Evolutionary conservation across 352 stramenopile species (phyloP).

Genomic region (Globisporangium okanoganense): DNA sequence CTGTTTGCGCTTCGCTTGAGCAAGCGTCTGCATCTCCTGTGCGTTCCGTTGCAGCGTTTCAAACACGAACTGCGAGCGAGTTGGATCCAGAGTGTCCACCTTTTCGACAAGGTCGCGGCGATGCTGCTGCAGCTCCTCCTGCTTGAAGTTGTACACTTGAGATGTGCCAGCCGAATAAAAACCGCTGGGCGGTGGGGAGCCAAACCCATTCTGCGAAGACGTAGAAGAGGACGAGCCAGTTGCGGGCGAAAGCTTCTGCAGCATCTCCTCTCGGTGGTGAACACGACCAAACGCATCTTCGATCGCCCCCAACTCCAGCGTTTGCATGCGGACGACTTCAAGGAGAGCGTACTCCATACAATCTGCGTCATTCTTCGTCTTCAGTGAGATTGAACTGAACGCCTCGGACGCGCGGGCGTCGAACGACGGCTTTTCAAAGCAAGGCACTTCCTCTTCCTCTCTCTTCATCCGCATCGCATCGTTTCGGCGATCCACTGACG

Average conservation of each 20-base stretch:
- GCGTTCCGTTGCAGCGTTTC: conserved; percentile 64
- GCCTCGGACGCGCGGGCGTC: conserved; percentile 65
- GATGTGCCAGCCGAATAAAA: conserved; percentile 17
- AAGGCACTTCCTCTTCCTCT: conserved; percentile 46
- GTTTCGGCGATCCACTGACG: conserved; percentile 25
- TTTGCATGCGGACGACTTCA: conserved; percentile 81
- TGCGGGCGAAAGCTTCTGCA: conserved; percentile 19
- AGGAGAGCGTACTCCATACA: conserved; percentile 81
- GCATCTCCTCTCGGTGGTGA: conserved; percentile 39
- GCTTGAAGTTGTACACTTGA: conserved; percentile 31
- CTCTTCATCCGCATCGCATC: conserved; percentile 27
- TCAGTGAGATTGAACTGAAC: conserved; percentile 67
- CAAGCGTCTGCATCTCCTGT: conserved; percentile 71
- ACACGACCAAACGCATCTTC: conserved; percentile 70
- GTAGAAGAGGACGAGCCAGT: conserved; percentile 11
- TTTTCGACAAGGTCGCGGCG: conserved; percentile 52
- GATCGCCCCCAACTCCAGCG: conserved; percentile 64
- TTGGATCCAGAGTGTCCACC: conserved; percentile 52
- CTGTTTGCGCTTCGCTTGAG: conserved; percentile 60
- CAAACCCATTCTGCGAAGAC: conserved; percentile 12
- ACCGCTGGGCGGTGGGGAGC: background rate
- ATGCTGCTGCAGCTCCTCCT: conserved; percentile 46
- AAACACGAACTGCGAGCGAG: conserved; percentile 63
- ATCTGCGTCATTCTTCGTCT: conserved; percentile 68
- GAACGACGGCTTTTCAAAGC: conserved; percentile 64